Evolutionary conservation across 2,329 filamentous ascomycete species (phyloP).

Genomic region (Aspergillus sp.): DNA sequence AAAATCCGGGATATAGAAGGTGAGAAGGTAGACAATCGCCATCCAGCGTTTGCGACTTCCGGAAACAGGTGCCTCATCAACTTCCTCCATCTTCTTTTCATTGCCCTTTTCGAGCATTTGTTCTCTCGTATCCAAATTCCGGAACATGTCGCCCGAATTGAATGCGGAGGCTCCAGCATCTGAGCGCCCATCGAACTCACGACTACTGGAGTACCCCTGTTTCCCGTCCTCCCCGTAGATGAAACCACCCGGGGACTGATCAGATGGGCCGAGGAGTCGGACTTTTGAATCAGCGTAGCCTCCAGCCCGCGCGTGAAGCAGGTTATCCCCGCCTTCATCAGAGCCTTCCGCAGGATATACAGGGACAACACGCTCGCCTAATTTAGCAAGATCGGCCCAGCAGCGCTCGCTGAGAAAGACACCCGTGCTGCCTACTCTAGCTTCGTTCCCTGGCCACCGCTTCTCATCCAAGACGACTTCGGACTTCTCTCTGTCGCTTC

Average conservation of each 20-base stretch:
- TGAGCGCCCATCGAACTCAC: conserved; percentile 80
- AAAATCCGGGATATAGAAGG: conserved; percentile 86
- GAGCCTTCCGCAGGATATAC: conserved; percentile 61
- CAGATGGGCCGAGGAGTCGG: conserved; percentile 53
- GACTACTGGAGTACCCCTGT: conserved; percentile 76
- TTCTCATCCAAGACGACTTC: conserved; percentile 90
- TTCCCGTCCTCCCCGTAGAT: conserved; percentile 73
- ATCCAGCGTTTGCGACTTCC: conserved; percentile 88
- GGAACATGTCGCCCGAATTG: conserved; percentile 95
- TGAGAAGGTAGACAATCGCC: conserved; percentile 77
- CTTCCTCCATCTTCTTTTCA: conserved; percentile 83
- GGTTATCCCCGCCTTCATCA: conserved; percentile 60
- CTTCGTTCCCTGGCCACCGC: conserved; percentile 89
- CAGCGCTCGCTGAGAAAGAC: conserved; percentile 94
- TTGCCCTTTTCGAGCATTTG: conserved; percentile 96
- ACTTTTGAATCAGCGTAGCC: conserved; percentile 54
- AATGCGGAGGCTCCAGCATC: conserved; percentile 91
- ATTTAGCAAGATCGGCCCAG: conserved; percentile 85
- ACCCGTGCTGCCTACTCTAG: conserved; percentile 84
- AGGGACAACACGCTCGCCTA: conserved; percentile 63
- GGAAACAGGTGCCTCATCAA: conserved; percentile 79
- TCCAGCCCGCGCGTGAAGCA: conserved; percentile 52
- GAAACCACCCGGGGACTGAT: conserved; percentile 58
- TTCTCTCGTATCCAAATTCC: conserved; percentile 88
- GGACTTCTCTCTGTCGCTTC: conserved; percentile 87